Percentiles rank a stretch among this genome's conserved stretches.
These are phyloP conservation scores for Hericium coralloides DNA, from an alignment of 768 basidiomycete genomes.

Conservation along the genomic window DNA sequence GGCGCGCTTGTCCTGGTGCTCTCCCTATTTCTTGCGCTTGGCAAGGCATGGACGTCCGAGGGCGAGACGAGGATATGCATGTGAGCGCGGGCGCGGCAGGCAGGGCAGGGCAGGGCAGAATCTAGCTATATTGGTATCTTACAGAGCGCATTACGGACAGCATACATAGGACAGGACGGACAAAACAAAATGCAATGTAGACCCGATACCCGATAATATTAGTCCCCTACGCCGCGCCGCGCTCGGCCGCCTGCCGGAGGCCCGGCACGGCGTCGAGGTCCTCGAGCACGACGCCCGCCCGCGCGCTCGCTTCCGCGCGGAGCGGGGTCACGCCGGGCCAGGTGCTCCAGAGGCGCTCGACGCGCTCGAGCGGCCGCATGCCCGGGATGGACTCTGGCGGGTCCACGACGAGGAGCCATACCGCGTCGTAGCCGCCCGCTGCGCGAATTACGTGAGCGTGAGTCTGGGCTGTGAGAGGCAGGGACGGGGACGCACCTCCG, in stretches of 20 bases:
- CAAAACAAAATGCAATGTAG: background rate
- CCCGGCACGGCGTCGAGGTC: slow-evolving; percentile 30
- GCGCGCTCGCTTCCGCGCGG: slow-evolving; percentile 58
- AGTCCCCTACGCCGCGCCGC: background rate
- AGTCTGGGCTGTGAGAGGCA: background rate
- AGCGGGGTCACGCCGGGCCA: slow-evolving; percentile 69
- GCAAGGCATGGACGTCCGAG: slow-evolving; percentile 69
- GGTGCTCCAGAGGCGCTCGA: slow-evolving; percentile 61
- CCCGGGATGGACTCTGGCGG: slow-evolving; percentile 31
- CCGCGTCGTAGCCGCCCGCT: slow-evolving; percentile 97
- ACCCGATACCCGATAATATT: too few species aligned
- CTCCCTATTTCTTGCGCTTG: slow-evolving; percentile 67
- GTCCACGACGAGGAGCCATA: slow-evolving; percentile 85
- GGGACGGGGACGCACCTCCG: slow-evolving; percentile 57
- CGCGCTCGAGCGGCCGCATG: slow-evolving; percentile 39
- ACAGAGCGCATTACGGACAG: background rate
- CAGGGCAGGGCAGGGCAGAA: too few species aligned
- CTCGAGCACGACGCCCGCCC: slow-evolving; percentile 59
- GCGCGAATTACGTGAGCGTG: background rate
- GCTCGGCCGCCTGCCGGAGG: background rate
- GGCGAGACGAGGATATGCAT: slow-evolving; percentile 67
- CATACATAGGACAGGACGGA: background rate
- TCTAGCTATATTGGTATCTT: background rate
- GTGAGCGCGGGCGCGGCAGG: slow-evolving; percentile 18
- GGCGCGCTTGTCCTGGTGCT: slow-evolving; percentile 70